phyloP scores from a whole-genome alignment of 768 basidiomycete genomes.

The Kwoniella pini region DNA sequence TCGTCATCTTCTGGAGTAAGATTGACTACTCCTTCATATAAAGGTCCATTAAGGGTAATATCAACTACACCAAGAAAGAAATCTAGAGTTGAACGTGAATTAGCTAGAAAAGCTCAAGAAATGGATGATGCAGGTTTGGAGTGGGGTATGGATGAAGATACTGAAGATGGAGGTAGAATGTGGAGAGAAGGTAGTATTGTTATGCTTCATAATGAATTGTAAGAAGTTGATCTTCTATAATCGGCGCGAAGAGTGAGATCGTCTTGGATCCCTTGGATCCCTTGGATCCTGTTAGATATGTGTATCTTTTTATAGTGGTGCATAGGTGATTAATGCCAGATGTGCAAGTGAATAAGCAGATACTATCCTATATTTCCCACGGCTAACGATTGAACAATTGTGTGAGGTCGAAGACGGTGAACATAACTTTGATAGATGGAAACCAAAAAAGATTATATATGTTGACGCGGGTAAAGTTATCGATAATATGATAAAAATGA shows the following conservation, averaged over 20 bases:
- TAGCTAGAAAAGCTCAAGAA: constrained; percentile 25
- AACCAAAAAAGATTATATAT: too few species aligned
- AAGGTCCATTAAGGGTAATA: background rate
- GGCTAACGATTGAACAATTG: too few species aligned
- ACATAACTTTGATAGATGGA: background rate
- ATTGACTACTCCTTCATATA: constrained; percentile 1
- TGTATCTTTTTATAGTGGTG: background rate
- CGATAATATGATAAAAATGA: too few species aligned
- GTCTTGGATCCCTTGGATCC: too few species aligned
- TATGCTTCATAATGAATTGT: constrained; percentile 5
- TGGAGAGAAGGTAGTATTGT: constrained; percentile 39
- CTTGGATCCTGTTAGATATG: too few species aligned
- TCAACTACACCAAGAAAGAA: constrained; percentile 14
- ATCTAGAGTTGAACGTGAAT: constrained; percentile 17
- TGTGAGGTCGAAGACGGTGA: background rate
- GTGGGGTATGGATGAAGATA: constrained; percentile 47
- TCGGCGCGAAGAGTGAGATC: too few species aligned
- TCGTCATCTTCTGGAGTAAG: background rate
- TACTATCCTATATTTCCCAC: too few species aligned
- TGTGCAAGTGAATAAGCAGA: too few species aligned
- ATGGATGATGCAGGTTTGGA: constrained; percentile 38
- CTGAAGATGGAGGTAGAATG: constrained; percentile 33
- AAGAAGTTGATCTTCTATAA: too few species aligned
- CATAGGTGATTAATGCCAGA: too few species aligned
- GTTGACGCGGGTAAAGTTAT: too few species aligned